These are phyloP conservation scores for Ceratocystis diversiconidia DNA, from an alignment of 2,329 filamentous ascomycete species.

Conservation along the genomic window DNA sequence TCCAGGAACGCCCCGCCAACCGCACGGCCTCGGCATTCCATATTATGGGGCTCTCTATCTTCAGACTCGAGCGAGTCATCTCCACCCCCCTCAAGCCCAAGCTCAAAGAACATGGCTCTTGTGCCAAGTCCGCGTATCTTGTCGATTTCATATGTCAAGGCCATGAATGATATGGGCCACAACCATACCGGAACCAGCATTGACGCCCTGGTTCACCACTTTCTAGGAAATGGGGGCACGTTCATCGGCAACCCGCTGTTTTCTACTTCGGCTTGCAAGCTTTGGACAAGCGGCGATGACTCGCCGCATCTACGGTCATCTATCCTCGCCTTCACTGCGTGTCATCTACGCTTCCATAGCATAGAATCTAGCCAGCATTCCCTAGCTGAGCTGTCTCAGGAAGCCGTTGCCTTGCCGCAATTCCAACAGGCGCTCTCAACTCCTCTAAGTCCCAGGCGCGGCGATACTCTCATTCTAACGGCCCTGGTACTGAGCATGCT, in stretches of 20 bases:
- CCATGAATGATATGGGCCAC: slow-evolving; percentile 11
- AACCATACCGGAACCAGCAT: slow-evolving; percentile 11
- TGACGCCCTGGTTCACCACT: slow-evolving; percentile 15
- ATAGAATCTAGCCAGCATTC: slow-evolving; percentile 7
- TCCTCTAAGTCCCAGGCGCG: slow-evolving; percentile 19
- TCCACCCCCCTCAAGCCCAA: neutral
- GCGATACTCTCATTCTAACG: slow-evolving; percentile 22
- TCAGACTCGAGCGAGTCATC: slow-evolving; percentile 3
- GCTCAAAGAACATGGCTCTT: neutral
- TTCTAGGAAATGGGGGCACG: slow-evolving; percentile 18
- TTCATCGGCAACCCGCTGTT: slow-evolving; percentile 18
- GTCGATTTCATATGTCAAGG: slow-evolving; percentile 13
- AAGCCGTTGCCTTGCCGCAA: slow-evolving; percentile 19
- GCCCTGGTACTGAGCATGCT: slow-evolving; percentile 22
- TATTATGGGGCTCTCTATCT: neutral
- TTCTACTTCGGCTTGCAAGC: slow-evolving; percentile 17
- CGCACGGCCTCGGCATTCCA: neutral
- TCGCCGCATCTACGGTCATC: slow-evolving; percentile 20
- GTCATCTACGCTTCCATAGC: slow-evolving; percentile 20
- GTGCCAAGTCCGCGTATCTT: slow-evolving; percentile 6
- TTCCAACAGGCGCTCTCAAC: slow-evolving; percentile 20
- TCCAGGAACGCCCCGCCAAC: neutral
- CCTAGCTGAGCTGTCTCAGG: slow-evolving; percentile 22
- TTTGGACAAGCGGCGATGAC: slow-evolving; percentile 12
- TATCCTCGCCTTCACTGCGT: slow-evolving; percentile 22